Evolutionary conservation across 208 protist species (phyloP).

Genomic region (Angomonas deanei): DNA sequence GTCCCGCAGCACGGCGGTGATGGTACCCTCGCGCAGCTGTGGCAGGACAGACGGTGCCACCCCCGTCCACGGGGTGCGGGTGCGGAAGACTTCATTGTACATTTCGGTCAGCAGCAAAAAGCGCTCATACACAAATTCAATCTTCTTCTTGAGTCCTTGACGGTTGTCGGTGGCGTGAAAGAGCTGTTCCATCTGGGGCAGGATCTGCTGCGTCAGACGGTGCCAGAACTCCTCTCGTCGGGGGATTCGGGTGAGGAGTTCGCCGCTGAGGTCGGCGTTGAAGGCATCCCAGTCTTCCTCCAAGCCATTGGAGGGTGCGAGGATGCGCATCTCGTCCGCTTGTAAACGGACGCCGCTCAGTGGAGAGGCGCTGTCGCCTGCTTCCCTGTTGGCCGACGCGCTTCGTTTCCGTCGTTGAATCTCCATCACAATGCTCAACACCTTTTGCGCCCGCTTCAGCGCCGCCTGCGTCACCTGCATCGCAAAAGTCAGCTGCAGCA

Average conservation of each 20-base stretch:
- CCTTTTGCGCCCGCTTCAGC: constrained; percentile 55
- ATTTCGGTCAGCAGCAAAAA: constrained; percentile 73
- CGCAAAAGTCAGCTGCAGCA: constrained; percentile 65
- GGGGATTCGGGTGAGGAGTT: constrained; percentile 58
- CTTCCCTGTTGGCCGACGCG: background rate
- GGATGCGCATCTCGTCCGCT: background rate
- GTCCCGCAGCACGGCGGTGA: constrained; percentile 34
- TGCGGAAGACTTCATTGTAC: constrained; percentile 74
- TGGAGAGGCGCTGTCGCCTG: too few relatives aligned
- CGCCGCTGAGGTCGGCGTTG: constrained; percentile 57
- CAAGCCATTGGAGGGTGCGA: constrained; percentile 4
- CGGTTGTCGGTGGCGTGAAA: background rate
- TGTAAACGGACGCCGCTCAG: too few relatives aligned
- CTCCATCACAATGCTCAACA: constrained; percentile 45
- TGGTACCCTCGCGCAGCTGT: constrained; percentile 27
- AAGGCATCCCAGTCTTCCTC: constrained; percentile 58
- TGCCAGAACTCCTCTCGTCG: constrained; percentile 89
- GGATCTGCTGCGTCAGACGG: constrained; percentile 86
- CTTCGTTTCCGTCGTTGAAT: constrained; percentile 26
- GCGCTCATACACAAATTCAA: constrained; percentile 64
- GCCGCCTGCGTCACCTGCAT: constrained; percentile 82
- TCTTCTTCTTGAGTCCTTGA: constrained; percentile 15
- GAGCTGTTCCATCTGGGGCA: constrained; percentile 33
- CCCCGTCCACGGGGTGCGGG: constrained; percentile 74
- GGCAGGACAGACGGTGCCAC: constrained; percentile 62